Base-by-base conservation (phyloP, 371 early-diverging fungal genomes). In the Capillidium heterosporum region DNA sequence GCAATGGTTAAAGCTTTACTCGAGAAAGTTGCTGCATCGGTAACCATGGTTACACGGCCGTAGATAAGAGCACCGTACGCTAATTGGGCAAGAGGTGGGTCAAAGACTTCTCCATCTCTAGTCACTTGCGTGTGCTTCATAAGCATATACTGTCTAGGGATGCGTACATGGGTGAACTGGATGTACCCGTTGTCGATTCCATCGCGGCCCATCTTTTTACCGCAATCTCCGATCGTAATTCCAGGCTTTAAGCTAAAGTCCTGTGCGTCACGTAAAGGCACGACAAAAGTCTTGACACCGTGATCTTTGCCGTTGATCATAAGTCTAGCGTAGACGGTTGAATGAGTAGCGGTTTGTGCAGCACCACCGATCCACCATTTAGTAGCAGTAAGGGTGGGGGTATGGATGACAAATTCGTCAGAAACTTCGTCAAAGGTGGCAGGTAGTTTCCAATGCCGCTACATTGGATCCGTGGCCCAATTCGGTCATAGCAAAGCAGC, bases 281-380 rank as follows among this genome's bases (percentile, higher is more conserved):
- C 84, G 19, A 84, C 63, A 60, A 84, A 84, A 46, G 82, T 77
- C 67, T 89, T 83, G 57, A 79, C 77, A 53, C 90, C 90, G 63
- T 87, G 80, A 55, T 73, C 65, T 65, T 83, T 81, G 48, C 81
- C 81, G 57, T 78, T 75, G 52, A 88, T 81, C 28, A 84, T 72
- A 24, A 88, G 76, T 65, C 82, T 83, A 19, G 90, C 90, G 68
- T 81, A 82, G 27, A 84, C 87, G 19, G 83, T 69, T 44, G 81
- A 70, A 62, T 89, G 90, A 4, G 89, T 87, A 53, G 90, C 89
- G 32, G 82, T 77, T 58, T 87, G 83, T 74, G 87, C 87, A 0
- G 84, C 71, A 32, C 90, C 89, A 59, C 95, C 95, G 61, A 93
- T 90, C 95, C 95, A 95, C 94, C 92, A 93, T 73, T 89, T 94